These are phyloP conservation scores for Kodamaea laetipori DNA, from an alignment of 805 yeast species.

Conservation along the genomic window DNA sequence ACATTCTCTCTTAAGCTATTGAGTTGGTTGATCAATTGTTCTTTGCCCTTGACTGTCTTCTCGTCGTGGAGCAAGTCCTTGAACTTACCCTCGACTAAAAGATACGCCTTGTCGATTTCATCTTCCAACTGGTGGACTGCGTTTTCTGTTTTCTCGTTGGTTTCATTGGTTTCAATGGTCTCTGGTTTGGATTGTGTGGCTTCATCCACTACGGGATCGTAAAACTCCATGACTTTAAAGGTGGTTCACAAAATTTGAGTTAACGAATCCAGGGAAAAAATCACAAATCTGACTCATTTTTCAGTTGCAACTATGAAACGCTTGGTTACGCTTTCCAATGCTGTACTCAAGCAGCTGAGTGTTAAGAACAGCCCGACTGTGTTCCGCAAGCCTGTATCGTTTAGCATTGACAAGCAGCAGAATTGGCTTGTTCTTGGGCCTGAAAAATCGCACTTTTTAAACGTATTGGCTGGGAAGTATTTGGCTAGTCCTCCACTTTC, in stretches of 20 bases:
- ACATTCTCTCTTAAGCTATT: slow-evolving; percentile 27
- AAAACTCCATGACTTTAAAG: slow-evolving; percentile 30
- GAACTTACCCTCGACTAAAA: slow-evolving; percentile 51
- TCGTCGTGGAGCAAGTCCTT: slow-evolving; percentile 21
- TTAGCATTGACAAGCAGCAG: slow-evolving; percentile 26
- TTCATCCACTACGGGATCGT: slow-evolving; percentile 28
- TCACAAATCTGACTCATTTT: slow-evolving; percentile 1
- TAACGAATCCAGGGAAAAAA: too few species aligned
- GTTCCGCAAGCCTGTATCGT: slow-evolving; percentile 31
- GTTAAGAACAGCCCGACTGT: slow-evolving; percentile 14
- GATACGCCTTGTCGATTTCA: slow-evolving; percentile 54
- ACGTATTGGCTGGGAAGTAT: slow-evolving; percentile 57
- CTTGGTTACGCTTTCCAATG: slow-evolving; percentile 26
- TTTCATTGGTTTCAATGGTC: slow-evolving; percentile 3
- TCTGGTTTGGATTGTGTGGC: slow-evolving; percentile 19
- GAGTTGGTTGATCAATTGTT: slow-evolving; percentile 32
- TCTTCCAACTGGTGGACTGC: slow-evolving; percentile 53
- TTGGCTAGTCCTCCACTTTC: slow-evolving; percentile 53
- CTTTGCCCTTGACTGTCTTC: slow-evolving; percentile 16
- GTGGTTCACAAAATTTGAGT: too few species aligned
- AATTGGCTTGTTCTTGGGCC: slow-evolving; percentile 43
- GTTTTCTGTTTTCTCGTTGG: slow-evolving; percentile 53
- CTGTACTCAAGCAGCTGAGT: slow-evolving; percentile 22
- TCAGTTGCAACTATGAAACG: slow-evolving; percentile 14
- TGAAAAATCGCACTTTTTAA: slow-evolving; percentile 54